Conservation (phyloP, 768 basidiomycete species). For the Cystobasidium tubakii region DNA sequence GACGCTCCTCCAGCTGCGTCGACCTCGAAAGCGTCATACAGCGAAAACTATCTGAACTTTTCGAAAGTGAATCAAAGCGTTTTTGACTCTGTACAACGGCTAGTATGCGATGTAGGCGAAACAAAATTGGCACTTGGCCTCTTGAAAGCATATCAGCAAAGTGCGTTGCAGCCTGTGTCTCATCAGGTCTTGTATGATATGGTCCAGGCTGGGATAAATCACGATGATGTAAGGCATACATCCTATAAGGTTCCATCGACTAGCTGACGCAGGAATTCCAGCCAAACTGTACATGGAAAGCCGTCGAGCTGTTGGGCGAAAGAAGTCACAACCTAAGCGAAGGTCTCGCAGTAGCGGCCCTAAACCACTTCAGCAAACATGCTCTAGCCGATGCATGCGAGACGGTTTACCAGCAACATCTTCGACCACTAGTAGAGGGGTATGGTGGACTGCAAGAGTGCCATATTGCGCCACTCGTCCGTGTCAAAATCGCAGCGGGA, state of each 20-base stretch:
- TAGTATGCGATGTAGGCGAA: slow-evolving; percentile 17
- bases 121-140: slow-evolving; percentile 14
- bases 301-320: neutral
- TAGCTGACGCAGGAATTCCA: neutral
- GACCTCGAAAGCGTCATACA: neutral
- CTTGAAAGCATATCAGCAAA: slow-evolving; percentile 1
- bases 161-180: neutral
- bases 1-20: neutral
- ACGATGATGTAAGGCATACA: slow-evolving; percentile 15
- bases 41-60: neutral
- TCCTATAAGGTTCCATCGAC: neutral
- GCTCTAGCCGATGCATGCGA: slow-evolving; percentile 64
- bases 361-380: slow-evolving; percentile 60
- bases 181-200: neutral
- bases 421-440: slow-evolving; percentile 10
- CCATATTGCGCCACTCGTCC: neutral
- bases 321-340: neutral
- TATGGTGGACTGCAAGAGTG: slow-evolving; percentile 19
- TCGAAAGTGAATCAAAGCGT: neutral
- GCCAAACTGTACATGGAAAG: slow-evolving; percentile 1
- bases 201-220: slow-evolving; percentile 30
- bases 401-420: slow-evolving; percentile 36
- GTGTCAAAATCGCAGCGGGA: slow-evolving; percentile 33
- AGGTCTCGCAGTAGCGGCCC: slow-evolving; percentile 58
- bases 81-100: neutral